Percentiles rank a stretch among this genome's conserved stretches.
Conservation (phyloP, 2,329 filamentous ascomycete species). For the Ophiostoma triangulosporum region DNA sequence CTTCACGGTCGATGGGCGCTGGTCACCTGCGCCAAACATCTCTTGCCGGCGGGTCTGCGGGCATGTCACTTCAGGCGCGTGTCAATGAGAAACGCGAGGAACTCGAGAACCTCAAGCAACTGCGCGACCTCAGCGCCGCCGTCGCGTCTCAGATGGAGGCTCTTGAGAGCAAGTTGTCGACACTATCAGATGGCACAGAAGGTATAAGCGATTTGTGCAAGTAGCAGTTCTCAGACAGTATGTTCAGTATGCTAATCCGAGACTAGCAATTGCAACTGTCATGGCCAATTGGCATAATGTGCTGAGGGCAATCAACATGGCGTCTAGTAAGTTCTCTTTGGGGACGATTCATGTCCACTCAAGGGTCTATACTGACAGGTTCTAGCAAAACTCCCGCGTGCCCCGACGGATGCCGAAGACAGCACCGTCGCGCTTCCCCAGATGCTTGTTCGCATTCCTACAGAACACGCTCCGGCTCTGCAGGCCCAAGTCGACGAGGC, state of each 20-base stretch:
- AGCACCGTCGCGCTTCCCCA: constrained; percentile 48
- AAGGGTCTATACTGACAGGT: background rate
- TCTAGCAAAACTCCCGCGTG: constrained; percentile 55
- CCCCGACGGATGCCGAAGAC: constrained; percentile 31
- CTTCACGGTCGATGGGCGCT: constrained; percentile 32
- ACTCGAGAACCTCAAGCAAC: constrained; percentile 62
- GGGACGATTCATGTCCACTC: background rate
- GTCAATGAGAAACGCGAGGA: constrained; percentile 80
- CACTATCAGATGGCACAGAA: constrained; percentile 70
- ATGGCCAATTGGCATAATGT: constrained; percentile 83
- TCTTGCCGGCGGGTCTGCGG: constrained; percentile 26
- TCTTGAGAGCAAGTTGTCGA: constrained; percentile 63
- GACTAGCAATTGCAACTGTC: constrained; percentile 64
- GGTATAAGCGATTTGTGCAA: too few species aligned
- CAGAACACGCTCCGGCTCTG: constrained; percentile 56
- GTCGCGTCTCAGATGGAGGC: constrained; percentile 73
- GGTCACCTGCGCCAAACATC: constrained; percentile 55
- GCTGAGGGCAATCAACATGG: constrained; percentile 73
- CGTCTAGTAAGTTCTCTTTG: constrained; percentile 49
- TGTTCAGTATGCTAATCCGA: background rate
- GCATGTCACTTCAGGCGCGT: constrained; percentile 61
- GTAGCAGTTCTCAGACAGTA: background rate
- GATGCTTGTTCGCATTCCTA: constrained; percentile 73
- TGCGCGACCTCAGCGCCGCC: constrained; percentile 65
- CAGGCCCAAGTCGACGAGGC: constrained; percentile 46